Evolutionary conservation across 2,329 filamentous ascomycete genomes (phyloP).

Genomic region (Alternaria sp.): DNA sequence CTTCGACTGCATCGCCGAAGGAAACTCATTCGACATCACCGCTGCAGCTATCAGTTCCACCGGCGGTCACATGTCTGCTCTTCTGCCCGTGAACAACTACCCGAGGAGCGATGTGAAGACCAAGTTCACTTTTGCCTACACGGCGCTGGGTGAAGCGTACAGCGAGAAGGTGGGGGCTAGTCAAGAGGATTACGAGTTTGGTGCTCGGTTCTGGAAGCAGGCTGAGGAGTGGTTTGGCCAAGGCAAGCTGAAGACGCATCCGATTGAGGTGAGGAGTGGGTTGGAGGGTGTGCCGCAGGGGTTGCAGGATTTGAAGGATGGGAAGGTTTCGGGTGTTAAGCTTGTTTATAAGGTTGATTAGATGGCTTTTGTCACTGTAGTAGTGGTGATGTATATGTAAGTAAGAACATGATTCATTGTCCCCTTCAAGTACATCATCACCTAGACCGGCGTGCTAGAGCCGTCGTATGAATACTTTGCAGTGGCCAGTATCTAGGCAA

Average conservation of each 20-base stretch:
- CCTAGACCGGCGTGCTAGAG: no score
- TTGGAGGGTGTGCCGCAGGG: slow-evolving; percentile 41
- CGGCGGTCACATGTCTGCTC: slow-evolving; percentile 25
- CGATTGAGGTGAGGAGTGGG: slow-evolving; percentile 34
- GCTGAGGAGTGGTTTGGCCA: slow-evolving; percentile 31
- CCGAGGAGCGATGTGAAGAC: slow-evolving; percentile 54
- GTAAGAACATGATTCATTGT: no score
- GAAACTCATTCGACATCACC: slow-evolving; percentile 22
- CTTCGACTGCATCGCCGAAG: slow-evolving; percentile 57
- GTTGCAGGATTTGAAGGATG: slow-evolving; percentile 39
- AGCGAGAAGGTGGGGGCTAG: slow-evolving; percentile 37
- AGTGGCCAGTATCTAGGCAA: no score
- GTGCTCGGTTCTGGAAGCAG: slow-evolving; percentile 32
- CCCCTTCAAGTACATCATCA: no score
- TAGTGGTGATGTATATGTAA: no score
- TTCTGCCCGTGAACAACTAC: slow-evolving; percentile 39
- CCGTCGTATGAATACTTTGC: no score
- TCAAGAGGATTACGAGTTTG: slow-evolving; percentile 38
- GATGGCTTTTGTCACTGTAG: no score
- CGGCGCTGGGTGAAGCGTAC: slow-evolving; percentile 50
- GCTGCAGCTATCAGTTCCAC: slow-evolving; percentile 31
- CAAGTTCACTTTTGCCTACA: slow-evolving; percentile 52
- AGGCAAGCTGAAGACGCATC: slow-evolving; percentile 45
- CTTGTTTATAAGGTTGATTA: slow-evolving; percentile 37
- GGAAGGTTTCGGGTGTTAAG: slow-evolving; percentile 45